Base-by-base conservation (phyloP, 2,329 filamentous ascomycete genomes). In the Hypoxylon sp. region DNA sequence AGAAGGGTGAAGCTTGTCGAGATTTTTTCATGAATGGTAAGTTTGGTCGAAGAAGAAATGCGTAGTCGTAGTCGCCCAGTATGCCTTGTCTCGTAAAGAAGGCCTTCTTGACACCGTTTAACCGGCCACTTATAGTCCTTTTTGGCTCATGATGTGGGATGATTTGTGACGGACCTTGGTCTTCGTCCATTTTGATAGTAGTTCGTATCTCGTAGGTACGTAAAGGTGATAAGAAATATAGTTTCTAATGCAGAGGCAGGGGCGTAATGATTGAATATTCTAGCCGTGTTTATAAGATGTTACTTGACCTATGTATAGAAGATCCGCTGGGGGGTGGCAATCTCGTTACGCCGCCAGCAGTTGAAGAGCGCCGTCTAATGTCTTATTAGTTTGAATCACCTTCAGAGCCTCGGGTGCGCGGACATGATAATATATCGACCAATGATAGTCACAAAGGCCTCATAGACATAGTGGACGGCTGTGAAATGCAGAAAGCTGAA, bases 31-130 rank as follows among this genome's bases (percentile, higher is more conserved):
- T 89, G 79, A 97, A 97, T 0, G 94, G 94, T 21, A 97, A 80
- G 72, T 92, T 94, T 1, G 89, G 92, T 21, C 83, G 89, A 84
- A 98, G 97, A 44, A 98, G 89, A 76, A 94, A 96, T 37, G 79
- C 92, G 86, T 98, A 98, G 85, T 98, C 92, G 80, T 98, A 98
- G 74, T 89, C 86, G 69, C 94, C 94, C 62, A 98, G 80, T 27
- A 97, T 85, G 11, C 94, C 94, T 1, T 94, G 86, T 68, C 84
- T 89, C 50, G 87, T 89, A 59, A 85, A 80, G 70, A 88, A 84
- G 5, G 82, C 80, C 65, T 80, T 81, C 73, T 76, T 82, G 61
- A 81, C 24, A 47, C 71, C 46, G 32, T 69, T 70, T 11, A 81
- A 31, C 19, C 75, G 74, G 54, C 78, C 73, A 58, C 71, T 75